Evolutionary conservation across 768 basidiomycete species (phyloP), one percentile per base, ranked within the genome.

Genomic region (Pisolithus microcarpus): DNA sequence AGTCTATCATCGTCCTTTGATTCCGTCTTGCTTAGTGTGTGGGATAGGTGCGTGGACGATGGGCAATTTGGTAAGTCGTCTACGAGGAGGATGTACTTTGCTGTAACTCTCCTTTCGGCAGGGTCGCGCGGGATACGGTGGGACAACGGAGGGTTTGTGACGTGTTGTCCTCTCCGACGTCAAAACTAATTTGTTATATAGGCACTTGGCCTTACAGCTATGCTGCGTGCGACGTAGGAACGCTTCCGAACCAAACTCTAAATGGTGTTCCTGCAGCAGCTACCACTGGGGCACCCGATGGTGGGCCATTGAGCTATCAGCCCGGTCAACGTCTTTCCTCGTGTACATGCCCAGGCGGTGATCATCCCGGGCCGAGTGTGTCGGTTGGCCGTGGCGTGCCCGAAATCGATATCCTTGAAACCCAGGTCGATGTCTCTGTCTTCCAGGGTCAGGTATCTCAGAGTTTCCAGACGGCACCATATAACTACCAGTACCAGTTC

Each of bases 371-470:
- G 10, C 94, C 94, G 3, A 28, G 60, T 37, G 74, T 75, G 49
- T 75, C 67, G 26, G 71, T 70, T 15, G 84, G 84, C 18, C 81
- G 94, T 47, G 82, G 82, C 30, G 89, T 85, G 1, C 94, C 95
- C 1, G 95, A 98, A 72, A 91, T 97, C 58, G 94, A 97, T 67
- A 76, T 98, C 53, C 63, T 95, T 52, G 94, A 98, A 72, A 82
- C 91, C 0, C 86, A 92, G 65, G 70, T 84, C 52, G 72, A 91
- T 58, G 58, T 75, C 5, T 53, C 48, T 50, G 52, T 67, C 4
- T 75, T 78, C 58, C 59, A 70, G 62, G 88, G 79, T 38, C 72
- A 84, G 57, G 86, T 85, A 1, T 91, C 89, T 1, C 92, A 94
- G 69, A 86, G 82, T 58, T 78, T 78, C 61, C 91, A 94, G 67